These are phyloP conservation scores for Rhododendron williamsianum DNA, from an alignment of 148 eudicot species.

Conservation along the genomic window DNA sequence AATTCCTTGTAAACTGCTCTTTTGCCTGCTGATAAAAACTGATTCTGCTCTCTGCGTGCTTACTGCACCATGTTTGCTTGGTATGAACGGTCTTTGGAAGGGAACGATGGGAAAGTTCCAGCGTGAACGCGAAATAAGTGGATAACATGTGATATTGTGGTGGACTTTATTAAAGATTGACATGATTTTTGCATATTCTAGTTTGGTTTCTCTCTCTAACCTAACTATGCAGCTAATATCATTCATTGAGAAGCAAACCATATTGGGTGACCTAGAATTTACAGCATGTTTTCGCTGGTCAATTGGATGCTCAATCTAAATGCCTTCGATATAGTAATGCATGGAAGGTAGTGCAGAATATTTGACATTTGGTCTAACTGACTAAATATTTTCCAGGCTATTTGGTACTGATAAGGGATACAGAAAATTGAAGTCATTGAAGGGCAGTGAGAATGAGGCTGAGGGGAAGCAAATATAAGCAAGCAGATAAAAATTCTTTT, in stretches of 20 bases:
- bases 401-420: constrained; percentile 76
- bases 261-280: neutral
- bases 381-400: constrained; percentile 35
- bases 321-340: neutral
- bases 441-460: constrained; percentile 30
- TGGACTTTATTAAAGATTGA: neutral
- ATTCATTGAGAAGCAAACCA: neutral
- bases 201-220: neutral
- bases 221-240: neutral
- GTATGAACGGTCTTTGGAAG: neutral
- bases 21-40: neutral
- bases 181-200: constrained; percentile 2
- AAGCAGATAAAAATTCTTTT: neutral
- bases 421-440: constrained; percentile 67
- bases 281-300: neutral
- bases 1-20: neutral
- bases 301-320: neutral
- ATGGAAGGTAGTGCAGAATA: neutral
- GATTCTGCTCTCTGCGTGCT: neutral
- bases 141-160: neutral
- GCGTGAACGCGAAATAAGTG: neutral
- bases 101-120: neutral
- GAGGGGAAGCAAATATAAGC: constrained; percentile 41
- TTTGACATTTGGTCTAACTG: neutral
- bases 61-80: neutral